A percentile compares a stretch with the other conserved stretches of the same genome.
phyloP scores from a whole-genome alignment of 306 rosid species.

The Neltuma alba region DNA sequence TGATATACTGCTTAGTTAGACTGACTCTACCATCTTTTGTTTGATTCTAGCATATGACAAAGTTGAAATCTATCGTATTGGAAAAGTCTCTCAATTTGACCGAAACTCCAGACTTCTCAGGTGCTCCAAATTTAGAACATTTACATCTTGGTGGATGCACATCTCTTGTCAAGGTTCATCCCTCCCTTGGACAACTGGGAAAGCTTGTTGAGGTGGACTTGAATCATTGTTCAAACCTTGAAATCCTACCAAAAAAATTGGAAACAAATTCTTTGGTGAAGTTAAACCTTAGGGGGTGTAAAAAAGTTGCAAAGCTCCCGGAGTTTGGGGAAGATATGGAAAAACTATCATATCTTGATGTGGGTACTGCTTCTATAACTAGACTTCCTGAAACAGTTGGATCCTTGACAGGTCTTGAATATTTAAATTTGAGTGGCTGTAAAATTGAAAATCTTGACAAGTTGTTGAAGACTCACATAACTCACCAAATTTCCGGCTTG shows the following conservation, averaged over 20 bases:
- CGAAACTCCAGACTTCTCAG: background rate
- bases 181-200: background rate
- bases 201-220: background rate
- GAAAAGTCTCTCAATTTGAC: accelerated
- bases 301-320: background rate
- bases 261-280: background rate
- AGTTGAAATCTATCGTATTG: background rate
- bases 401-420: background rate
- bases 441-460: background rate
- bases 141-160: accelerated
- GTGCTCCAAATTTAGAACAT: background rate
- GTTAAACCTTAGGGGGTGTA: background rate
- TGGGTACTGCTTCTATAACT: background rate
- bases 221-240: accelerated
- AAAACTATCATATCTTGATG: background rate
- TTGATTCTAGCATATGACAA: no score
- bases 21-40: background rate
- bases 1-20: no score
- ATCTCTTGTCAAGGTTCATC: background rate
- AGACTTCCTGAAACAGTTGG: background rate
- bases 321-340: background rate
- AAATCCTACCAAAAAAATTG: background rate
- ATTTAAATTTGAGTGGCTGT: background rate
- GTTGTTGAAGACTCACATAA: background rate
- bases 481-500: background rate